Conservation (phyloP, 192 early-diverging fungal genomes). For the Coemansia sp. region DNA sequence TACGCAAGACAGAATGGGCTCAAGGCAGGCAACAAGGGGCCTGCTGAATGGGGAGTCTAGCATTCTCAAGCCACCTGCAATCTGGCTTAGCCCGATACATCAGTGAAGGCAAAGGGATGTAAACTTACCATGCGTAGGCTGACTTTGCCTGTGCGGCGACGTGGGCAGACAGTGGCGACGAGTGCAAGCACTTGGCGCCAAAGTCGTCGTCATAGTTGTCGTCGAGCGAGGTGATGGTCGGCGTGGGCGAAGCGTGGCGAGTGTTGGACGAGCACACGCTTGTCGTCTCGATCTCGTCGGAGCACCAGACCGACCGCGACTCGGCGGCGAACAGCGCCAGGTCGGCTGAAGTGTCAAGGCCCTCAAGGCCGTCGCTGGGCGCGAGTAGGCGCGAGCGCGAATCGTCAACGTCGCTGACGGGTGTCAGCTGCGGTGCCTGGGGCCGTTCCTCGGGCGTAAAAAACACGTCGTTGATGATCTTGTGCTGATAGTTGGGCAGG, state of each 20-base stretch:
- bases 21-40: not conserved
- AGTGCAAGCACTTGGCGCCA: conserved; percentile 9
- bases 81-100: not conserved
- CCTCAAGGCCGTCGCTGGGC: conserved; percentile 38
- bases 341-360: conserved; percentile 39
- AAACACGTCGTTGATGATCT: conserved; percentile 55
- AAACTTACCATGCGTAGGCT: conserved; percentile 49
- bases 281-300: conserved; percentile 42
- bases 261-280: conserved; percentile 31
- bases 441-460: conserved; percentile 51
- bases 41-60: not conserved
- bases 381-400: conserved; percentile 29
- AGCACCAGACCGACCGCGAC: conserved; percentile 27
- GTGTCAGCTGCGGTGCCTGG: conserved; percentile 47
- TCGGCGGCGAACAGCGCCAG: conserved; percentile 49
- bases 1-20: not conserved
- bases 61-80: conserved; percentile 5
- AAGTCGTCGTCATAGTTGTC: conserved; percentile 18
- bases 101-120: not conserved
- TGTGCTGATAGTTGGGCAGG: conserved; percentile 26
- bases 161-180: conserved; percentile 41
- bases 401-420: conserved; percentile 48
- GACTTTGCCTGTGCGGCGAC: conserved; percentile 51
- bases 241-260: conserved; percentile 50
- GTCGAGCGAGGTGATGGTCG: conserved; percentile 34